A percentile compares a stretch with the other conserved stretches of the same genome.
Conservation (phyloP, 768 basidiomycete genomes). For the Dioszegia hungarica region DNA sequence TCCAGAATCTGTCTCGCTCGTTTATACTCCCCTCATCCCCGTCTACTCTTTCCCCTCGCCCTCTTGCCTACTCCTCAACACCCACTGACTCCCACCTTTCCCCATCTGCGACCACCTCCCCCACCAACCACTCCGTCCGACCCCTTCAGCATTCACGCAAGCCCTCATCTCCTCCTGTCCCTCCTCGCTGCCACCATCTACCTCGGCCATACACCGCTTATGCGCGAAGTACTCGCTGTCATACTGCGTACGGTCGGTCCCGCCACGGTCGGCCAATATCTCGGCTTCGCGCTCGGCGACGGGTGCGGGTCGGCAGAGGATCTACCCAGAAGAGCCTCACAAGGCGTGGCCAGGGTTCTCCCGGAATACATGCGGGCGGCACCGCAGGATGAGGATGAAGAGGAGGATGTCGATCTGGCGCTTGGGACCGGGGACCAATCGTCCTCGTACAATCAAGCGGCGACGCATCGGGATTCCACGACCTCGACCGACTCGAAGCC, state of each 20-base stretch:
- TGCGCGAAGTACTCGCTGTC: constrained; percentile 67
- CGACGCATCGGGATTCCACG: constrained; percentile 4
- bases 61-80: constrained; percentile 62
- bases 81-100: constrained; percentile 59
- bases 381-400: background rate
- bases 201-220: constrained; percentile 71
- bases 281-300: constrained; percentile 74
- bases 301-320: constrained; percentile 35
- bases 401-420: background rate
- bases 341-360: constrained; percentile 16
- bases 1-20: constrained; percentile 74
- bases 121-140: constrained; percentile 16
- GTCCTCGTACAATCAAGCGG: background rate
- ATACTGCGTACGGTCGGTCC: constrained; percentile 74
- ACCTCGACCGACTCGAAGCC: background rate
- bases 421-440: background rate
- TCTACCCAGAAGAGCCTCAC: constrained; percentile 6
- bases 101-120: constrained; percentile 12
- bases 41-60: constrained; percentile 61
- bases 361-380: background rate
- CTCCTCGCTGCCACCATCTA: constrained; percentile 82
- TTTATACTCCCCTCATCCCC: constrained; percentile 80
- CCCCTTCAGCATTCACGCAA: constrained; percentile 19
- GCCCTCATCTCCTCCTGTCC: constrained; percentile 73
- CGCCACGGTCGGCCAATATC: constrained; percentile 67